A percentile compares a stretch with the other conserved stretches of the same genome.
Evolutionary conservation across 148 eudicot genomes (phyloP).

Genomic region (Camellia japonica): DNA sequence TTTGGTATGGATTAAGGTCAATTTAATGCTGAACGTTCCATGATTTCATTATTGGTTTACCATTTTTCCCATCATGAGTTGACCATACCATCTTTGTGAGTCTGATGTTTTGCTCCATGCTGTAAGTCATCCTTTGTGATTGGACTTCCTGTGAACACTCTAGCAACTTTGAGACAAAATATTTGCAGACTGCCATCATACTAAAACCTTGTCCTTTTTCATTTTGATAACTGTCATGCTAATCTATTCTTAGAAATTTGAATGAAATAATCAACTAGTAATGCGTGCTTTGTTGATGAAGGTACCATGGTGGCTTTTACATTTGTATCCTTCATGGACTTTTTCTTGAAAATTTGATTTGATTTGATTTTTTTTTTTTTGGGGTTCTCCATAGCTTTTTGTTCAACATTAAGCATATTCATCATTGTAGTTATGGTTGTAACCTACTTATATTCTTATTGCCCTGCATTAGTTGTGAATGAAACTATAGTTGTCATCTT

Average conservation of each 20-base stretch:
- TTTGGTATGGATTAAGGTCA: background rate
- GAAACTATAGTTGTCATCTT: background rate
- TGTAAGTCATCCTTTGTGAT: background rate
- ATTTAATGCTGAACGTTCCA: background rate
- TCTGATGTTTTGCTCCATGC: background rate
- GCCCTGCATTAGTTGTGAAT: background rate
- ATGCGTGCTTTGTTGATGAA: background rate
- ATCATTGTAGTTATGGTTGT: no score
- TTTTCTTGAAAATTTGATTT: no score
- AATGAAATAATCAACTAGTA: background rate
- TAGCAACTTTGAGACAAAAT: background rate
- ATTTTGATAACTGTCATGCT: background rate
- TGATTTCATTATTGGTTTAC: background rate
- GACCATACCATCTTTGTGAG: background rate
- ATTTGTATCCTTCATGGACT: background rate
- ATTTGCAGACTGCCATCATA: background rate
- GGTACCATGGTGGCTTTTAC: background rate
- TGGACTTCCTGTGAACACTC: background rate
- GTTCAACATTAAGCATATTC: no score
- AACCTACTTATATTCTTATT: no score
- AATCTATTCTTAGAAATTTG: no score
- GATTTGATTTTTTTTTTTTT: no score
- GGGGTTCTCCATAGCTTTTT: no score
- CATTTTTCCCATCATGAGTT: background rate
- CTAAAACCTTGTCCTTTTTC: background rate